These are phyloP conservation scores for Fonsecaea multimorphosa DNA, from an alignment of 2,329 filamentous ascomycete genomes.

Conservation along the genomic window DNA sequence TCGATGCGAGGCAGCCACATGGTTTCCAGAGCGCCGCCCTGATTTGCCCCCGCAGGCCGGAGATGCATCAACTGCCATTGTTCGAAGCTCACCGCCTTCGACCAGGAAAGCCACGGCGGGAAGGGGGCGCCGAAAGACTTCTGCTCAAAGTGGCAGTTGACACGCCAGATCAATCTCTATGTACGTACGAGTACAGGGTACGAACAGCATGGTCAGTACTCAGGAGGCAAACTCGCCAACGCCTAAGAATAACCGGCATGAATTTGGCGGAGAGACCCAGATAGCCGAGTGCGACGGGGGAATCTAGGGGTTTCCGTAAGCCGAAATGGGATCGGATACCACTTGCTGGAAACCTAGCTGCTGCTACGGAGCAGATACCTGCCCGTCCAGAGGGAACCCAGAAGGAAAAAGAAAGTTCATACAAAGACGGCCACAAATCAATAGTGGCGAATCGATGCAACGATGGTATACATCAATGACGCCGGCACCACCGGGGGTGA, in stretches of 20 bases:
- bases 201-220: neutral
- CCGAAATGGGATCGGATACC: neutral
- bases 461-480: slow-evolving; percentile 13
- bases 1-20: slow-evolving; percentile 7
- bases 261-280: neutral
- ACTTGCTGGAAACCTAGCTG: neutral
- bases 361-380: slow-evolving; percentile 5
- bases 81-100: neutral
- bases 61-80: neutral
- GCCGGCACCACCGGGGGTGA: no score
- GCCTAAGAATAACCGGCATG: neutral
- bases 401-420: neutral
- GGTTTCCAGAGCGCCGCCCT: neutral
- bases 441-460: slow-evolving; percentile 23
- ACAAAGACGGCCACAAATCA: neutral
- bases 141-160: neutral
- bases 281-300: slow-evolving; percentile 22
- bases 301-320: slow-evolving; percentile 12
- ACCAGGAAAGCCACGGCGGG: neutral
- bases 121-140: neutral
- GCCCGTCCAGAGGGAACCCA: no score
- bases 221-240: neutral
- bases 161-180: neutral
- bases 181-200: no score
- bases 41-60: neutral